phyloP scores from a whole-genome alignment of 257 asterid species.

The Salvia splendens region DNA sequence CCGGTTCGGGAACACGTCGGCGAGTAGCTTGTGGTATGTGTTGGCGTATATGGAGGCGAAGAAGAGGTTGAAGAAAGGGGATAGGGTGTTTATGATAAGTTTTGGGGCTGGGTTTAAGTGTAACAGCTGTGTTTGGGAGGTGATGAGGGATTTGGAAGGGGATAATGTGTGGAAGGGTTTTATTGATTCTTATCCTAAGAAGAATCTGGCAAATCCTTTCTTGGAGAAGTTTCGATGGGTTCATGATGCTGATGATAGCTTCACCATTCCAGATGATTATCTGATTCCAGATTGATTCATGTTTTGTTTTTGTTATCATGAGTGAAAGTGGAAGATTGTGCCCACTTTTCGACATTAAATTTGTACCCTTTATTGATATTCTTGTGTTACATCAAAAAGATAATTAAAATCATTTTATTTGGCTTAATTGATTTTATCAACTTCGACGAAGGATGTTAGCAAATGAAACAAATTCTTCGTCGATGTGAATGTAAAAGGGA shows the following conservation, averaged over 20 bases:
- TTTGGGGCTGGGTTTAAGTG: conserved; percentile 90
- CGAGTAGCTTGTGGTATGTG: conserved; percentile 78
- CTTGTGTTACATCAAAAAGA: no score
- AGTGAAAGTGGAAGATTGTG: no score
- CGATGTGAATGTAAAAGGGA: no score
- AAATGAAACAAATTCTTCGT: no score
- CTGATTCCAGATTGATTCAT: conserved; percentile 35
- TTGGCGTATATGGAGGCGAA: conserved; percentile 79
- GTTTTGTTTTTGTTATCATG: no score
- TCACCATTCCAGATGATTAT: conserved; percentile 45
- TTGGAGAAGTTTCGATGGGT: conserved; percentile 68
- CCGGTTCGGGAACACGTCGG: conserved; percentile 80
- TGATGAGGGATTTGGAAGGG: conserved; percentile 56
- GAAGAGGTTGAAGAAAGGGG: conserved; percentile 61
- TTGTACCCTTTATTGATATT: no score
- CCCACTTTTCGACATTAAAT: no score
- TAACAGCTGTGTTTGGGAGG: conserved; percentile 73
- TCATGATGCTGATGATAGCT: conserved; percentile 39
- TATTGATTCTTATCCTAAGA: conserved; percentile 51
- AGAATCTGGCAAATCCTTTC: conserved; percentile 57
- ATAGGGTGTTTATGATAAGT: conserved; percentile 60
- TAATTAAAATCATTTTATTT: no score
- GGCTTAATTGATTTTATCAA: no score
- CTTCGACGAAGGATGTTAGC: no score
- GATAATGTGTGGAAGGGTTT: conserved; percentile 56